These are phyloP conservation scores for Alloteropsis semialata DNA, from an alignment of 176 grass and related monocot species.

Conservation along the genomic window DNA sequence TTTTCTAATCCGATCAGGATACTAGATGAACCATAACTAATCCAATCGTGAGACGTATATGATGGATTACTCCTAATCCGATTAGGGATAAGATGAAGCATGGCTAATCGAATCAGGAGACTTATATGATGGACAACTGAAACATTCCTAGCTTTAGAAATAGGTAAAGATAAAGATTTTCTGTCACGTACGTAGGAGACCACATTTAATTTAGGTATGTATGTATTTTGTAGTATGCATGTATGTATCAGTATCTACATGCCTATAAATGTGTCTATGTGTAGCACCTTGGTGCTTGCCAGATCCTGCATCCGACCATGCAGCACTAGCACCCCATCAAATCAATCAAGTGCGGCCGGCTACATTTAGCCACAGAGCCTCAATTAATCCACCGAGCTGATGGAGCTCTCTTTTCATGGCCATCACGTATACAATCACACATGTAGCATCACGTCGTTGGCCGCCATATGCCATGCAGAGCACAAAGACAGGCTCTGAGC, in stretches of 20 bases:
- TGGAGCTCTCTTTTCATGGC: not conserved
- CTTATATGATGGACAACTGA: too few relatives aligned
- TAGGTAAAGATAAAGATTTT: too few relatives aligned
- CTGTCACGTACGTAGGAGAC: too few relatives aligned
- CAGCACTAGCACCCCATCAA: not conserved
- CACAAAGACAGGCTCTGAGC: not conserved
- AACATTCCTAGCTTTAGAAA: too few relatives aligned
- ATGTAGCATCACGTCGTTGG: conserved; percentile 14
- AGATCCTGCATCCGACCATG: not conserved
- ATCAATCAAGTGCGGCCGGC: not conserved
- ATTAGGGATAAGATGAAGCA: too few relatives aligned
- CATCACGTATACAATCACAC: not conserved
- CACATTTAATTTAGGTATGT: too few relatives aligned
- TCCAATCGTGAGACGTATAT: too few relatives aligned
- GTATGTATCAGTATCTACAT: not conserved
- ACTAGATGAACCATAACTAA: too few relatives aligned
- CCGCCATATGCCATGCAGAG: not conserved
- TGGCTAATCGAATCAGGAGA: too few relatives aligned
- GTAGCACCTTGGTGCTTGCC: not conserved
- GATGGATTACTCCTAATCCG: too few relatives aligned
- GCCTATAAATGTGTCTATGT: not conserved
- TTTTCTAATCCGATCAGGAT: too few relatives aligned
- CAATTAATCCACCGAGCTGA: not conserved
- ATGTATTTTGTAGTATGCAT: too few relatives aligned
- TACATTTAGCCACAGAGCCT: not conserved